Evolutionary conservation across 805 yeast genomes (phyloP).

Genomic region (Metschnikowia santaceciliae): DNA sequence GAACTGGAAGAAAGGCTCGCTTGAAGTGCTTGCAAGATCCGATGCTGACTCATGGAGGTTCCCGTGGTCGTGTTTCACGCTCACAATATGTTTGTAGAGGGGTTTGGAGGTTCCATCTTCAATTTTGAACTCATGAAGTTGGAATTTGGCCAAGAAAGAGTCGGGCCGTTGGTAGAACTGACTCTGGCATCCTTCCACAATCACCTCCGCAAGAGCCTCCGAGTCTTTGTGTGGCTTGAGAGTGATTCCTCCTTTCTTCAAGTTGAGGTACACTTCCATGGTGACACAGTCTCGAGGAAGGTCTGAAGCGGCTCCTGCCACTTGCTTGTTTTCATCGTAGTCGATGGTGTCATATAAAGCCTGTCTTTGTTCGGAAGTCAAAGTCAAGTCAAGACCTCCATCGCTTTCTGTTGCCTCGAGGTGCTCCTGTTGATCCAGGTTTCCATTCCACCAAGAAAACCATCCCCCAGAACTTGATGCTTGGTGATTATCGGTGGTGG

Average conservation of each 20-base stretch:
- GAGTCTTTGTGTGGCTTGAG: slow-evolving; percentile 42
- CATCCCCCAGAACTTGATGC: slow-evolving; percentile 45
- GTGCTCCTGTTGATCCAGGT: slow-evolving; percentile 15
- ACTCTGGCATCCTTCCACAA: slow-evolving; percentile 77
- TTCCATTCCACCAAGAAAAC: slow-evolving; percentile 69
- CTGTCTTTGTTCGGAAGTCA: slow-evolving; percentile 83
- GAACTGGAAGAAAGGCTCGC: slow-evolving; percentile 73
- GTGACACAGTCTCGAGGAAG: slow-evolving; percentile 70
- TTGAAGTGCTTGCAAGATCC: slow-evolving; percentile 5
- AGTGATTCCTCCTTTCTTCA: slow-evolving; percentile 74
- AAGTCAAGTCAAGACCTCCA: slow-evolving; percentile 24
- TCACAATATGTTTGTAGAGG: slow-evolving; percentile 81
- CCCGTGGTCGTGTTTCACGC: slow-evolving; percentile 62
- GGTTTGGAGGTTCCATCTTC: slow-evolving; percentile 83
- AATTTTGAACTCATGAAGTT: slow-evolving; percentile 74
- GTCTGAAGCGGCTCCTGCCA: slow-evolving; percentile 48
- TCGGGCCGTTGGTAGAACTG: slow-evolving; percentile 74
- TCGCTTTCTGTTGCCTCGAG: slow-evolving; percentile 29
- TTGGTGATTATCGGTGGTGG: slow-evolving; percentile 12
- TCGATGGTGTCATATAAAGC: slow-evolving; percentile 94
- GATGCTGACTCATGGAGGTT: slow-evolving; percentile 27
- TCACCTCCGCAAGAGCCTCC: slow-evolving; percentile 63
- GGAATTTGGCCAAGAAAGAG: slow-evolving; percentile 67
- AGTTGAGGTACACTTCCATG: slow-evolving; percentile 61
- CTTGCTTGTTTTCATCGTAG: slow-evolving; percentile 61